Conservation (phyloP, 257 asterid species). For the Avicennia marina region DNA sequence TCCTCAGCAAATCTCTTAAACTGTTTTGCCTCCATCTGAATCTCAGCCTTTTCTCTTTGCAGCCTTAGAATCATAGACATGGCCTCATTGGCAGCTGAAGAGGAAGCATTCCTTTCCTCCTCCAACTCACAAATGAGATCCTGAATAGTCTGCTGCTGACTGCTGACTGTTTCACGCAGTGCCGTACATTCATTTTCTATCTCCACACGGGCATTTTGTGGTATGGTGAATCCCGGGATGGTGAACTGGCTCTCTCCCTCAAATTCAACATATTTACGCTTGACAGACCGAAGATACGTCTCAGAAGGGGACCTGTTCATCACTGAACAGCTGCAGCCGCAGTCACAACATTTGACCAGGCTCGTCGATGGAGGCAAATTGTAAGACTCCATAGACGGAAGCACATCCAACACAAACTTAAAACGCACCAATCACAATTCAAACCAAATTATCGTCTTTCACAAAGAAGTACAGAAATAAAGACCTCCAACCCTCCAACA, state of each 20-base stretch:
- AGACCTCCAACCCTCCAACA: conserved; percentile 29
- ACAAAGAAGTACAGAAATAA: conserved; percentile 14
- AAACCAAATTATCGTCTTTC: conserved; percentile 21
- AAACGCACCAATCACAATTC: conserved; percentile 18
- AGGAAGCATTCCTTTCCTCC: conserved; percentile 92
- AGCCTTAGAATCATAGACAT: conserved; percentile 98
- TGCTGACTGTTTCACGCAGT: conserved; percentile 70
- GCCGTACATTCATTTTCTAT: conserved; percentile 72
- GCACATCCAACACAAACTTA: conserved; percentile 33
- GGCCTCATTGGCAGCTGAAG: conserved; percentile 95
- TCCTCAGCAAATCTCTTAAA: conserved; percentile 89
- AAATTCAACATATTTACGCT: conserved; percentile 60
- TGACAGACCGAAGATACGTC: conserved; percentile 54
- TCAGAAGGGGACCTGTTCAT: conserved; percentile 48
- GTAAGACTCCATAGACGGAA: conserved; percentile 57
- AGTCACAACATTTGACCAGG: conserved; percentile 58
- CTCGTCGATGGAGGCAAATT: conserved; percentile 31
- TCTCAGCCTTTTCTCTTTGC: conserved; percentile 95
- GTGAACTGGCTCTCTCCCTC: conserved; percentile 44
- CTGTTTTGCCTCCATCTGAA: conserved; percentile 94
- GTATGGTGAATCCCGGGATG: conserved; percentile 47
- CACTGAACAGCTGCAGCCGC: conserved; percentile 59
- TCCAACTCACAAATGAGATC: conserved; percentile 80
- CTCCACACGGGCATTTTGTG: conserved; percentile 73
- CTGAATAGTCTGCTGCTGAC: conserved; percentile 72